Evolutionary conservation across 2,329 filamentous ascomycete genomes (phyloP).

Genomic region (Geoglossum cookeanum): DNA sequence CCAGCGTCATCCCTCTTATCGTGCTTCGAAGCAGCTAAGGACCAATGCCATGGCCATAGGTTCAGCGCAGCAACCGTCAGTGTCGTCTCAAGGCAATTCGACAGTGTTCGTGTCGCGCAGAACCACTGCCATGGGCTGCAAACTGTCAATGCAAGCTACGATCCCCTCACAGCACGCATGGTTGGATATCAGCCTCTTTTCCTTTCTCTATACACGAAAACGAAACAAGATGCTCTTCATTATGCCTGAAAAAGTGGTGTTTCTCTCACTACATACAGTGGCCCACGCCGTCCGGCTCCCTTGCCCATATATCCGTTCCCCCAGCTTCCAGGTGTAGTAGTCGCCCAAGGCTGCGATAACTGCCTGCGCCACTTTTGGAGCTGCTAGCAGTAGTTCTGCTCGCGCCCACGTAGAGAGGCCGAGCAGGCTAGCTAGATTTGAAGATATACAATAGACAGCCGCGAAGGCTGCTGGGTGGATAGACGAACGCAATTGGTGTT

Average conservation of each 20-base stretch:
- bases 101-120: constrained; percentile 80
- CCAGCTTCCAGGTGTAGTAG: constrained; percentile 74
- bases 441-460: constrained; percentile 44
- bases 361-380: constrained; percentile 61
- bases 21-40: constrained; percentile 21
- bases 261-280: constrained; percentile 36
- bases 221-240: not conserved
- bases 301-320: constrained; percentile 50
- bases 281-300: constrained; percentile 45
- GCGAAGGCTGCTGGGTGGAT: constrained; percentile 82
- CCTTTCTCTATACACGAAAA: not conserved
- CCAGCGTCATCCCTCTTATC: constrained; percentile 23
- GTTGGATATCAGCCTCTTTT: constrained; percentile 4
- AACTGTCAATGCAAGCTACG: constrained; percentile 48
- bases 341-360: constrained; percentile 60
- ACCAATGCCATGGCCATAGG: constrained; percentile 72
- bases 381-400: constrained; percentile 47
- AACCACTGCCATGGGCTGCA: constrained; percentile 93
- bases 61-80: constrained; percentile 63
- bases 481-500: constrained; percentile 67
- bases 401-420: constrained; percentile 34
- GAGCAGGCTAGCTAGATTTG: constrained; percentile 36
- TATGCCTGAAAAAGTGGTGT: not conserved
- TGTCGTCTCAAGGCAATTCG: constrained; percentile 83
- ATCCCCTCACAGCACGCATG: not conserved